phyloP scores from a whole-genome alignment of 192 early-diverging fungal genomes.

The Podochytrium sp. region DNA sequence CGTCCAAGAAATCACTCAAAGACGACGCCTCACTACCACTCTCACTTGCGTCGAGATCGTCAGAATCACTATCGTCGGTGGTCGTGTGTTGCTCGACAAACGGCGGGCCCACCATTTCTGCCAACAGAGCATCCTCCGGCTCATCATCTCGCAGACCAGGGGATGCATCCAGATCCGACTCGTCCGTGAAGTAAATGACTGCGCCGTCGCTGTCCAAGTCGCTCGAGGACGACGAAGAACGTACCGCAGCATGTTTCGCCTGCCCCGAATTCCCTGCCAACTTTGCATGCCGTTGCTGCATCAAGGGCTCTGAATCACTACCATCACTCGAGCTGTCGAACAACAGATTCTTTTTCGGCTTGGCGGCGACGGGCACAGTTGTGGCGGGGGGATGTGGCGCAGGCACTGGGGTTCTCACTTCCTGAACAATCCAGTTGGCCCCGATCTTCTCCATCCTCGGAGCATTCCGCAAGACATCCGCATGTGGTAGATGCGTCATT shows the following conservation, averaged over 20 bases:
- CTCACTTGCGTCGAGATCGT: background rate
- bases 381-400: background rate
- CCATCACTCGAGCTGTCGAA: constrained; percentile 6
- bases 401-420: background rate
- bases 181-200: background rate
- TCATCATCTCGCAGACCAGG: background rate
- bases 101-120: background rate
- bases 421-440: constrained; percentile 4
- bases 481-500: background rate
- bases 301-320: background rate
- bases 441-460: background rate
- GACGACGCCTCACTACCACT: background rate
- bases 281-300: background rate
- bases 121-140: background rate
- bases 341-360: background rate
- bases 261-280: background rate
- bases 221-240: background rate
- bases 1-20: background rate
- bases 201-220: background rate
- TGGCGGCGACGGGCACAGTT: background rate
- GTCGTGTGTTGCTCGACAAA: background rate
- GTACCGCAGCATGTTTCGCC: background rate
- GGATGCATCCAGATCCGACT: background rate
- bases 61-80: background rate
- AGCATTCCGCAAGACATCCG: background rate